Evolutionary conservation across 306 rosid species (phyloP).

Genomic region (Malus orientalis): DNA sequence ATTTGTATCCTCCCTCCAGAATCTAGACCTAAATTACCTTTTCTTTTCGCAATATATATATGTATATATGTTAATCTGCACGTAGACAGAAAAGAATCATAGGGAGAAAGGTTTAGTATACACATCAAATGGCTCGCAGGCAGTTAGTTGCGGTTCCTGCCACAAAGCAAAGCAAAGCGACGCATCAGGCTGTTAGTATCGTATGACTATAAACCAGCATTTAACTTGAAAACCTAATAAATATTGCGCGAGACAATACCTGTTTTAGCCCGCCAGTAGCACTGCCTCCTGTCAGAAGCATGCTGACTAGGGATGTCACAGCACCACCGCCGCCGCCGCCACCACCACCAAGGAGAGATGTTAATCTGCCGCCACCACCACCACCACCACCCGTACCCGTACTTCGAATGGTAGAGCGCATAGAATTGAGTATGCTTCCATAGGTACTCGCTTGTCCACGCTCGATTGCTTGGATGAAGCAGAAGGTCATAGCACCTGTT

Average conservation of each 20-base stretch:
- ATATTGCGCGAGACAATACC: slow-evolving; percentile 11
- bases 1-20: neutral
- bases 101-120: slow-evolving; percentile 64
- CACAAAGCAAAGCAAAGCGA: slow-evolving; percentile 13
- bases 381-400: slow-evolving; percentile 34
- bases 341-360: slow-evolving; percentile 26
- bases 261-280: slow-evolving; percentile 28
- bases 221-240: neutral
- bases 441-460: slow-evolving; percentile 73
- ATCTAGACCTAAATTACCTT: neutral
- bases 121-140: slow-evolving; percentile 73
- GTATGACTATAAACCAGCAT: neutral
- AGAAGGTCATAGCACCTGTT: slow-evolving; percentile 96
- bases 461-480: slow-evolving; percentile 94
- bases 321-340: neutral
- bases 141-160: slow-evolving; percentile 92
- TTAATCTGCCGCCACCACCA: slow-evolving; percentile 19
- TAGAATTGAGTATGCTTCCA: slow-evolving; percentile 74
- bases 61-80: neutral
- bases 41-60: neutral
- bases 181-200: neutral
- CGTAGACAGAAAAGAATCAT: slow-evolving; percentile 21
- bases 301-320: slow-evolving; percentile 17
- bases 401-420: slow-evolving; percentile 69
- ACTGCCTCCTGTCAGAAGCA: slow-evolving; percentile 31